Evolutionary conservation across 768 basidiomycete genomes (phyloP), one percentile per base, ranked within the genome.

Genomic region (Zangia roseola): DNA sequence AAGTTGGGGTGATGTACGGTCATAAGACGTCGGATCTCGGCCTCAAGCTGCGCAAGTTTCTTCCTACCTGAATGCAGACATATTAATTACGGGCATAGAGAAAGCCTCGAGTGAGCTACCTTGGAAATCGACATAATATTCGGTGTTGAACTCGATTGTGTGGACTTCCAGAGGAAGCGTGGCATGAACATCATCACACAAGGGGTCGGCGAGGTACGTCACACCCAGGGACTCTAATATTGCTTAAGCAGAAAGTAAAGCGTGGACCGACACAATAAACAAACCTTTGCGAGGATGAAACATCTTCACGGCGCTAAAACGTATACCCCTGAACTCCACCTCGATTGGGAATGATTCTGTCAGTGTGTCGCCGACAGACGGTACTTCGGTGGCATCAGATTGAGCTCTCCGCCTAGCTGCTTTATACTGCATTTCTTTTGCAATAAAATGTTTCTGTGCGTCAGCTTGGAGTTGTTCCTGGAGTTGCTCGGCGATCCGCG

Each of bases 281-380:
- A 17, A 49, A 88, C 88, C 84, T 64, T 75, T 72, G n/a, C 76
- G 74, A 7, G 87, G 83, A 62, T 87, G 86, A 59, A 85, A 89
- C 36, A 89, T 70, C 60, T 79, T 83, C 41, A 91, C 88, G 0
- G 77, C 73, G 53, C 68, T 75, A 58, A 91, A 91, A 17, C 60
- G 66, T 28, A 84, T 71, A 0, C 79, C 86, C 30, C 77, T 74
- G 43, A 85, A 75, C 23, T 76, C 74, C 25, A 91, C 74, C 41
- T 83, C 78, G 10, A 68, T 52, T 9, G 67, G 65, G 60, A 91
- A 90, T 1, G 78, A 74, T 68, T 87, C 86, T 1, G 78, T 82
- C 39, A 79, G 74, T 1, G 76, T 78, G 37, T 82, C 78, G 2
- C 69, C 69, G 6, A 63, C 48, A 6, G 67, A 58, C 3, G 84